Conservation (phyloP, 1,284 basidiomycete species). For the Schizophyllum amplum region DNA sequence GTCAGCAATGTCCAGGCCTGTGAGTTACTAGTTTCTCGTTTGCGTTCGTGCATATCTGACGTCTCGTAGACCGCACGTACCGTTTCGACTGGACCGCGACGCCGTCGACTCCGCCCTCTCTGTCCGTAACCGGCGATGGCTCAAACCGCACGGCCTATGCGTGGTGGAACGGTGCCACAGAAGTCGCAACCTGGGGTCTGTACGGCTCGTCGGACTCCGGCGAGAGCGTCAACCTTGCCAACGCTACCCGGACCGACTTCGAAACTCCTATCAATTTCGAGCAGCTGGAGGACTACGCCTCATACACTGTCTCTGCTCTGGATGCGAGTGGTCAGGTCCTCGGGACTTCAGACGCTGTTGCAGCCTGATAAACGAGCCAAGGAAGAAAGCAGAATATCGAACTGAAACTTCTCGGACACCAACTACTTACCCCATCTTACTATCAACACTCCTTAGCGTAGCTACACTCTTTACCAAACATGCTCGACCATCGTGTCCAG, state of each 20-base stretch:
- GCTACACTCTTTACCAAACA: too few species aligned
- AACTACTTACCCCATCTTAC: too few species aligned
- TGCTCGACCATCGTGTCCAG: too few species aligned
- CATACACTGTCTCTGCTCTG: not conserved
- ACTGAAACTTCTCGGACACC: too few species aligned
- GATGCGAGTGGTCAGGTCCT: constrained; percentile 3
- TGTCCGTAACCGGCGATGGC: not conserved
- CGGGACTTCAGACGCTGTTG: not conserved
- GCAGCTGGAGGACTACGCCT: not conserved
- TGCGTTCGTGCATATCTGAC: not conserved
- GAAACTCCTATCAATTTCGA: constrained; percentile 3
- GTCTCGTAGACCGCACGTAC: not conserved
- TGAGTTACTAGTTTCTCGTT: not conserved
- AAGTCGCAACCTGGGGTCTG: constrained; percentile 5
- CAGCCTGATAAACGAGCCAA: not conserved
- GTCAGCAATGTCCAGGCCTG: not conserved
- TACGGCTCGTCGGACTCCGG: not conserved
- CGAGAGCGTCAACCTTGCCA: not conserved
- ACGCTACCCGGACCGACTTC: constrained; percentile 1
- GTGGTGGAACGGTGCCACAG: constrained; percentile 11
- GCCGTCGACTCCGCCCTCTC: not conserved
- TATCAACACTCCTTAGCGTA: too few species aligned
- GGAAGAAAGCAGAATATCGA: too few species aligned
- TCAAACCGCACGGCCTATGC: constrained; percentile 3
- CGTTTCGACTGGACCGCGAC: not conserved